Base-by-base conservation (phyloP, 2,329 filamentous ascomycete species). In the Exophiala xenobiotica region DNA sequence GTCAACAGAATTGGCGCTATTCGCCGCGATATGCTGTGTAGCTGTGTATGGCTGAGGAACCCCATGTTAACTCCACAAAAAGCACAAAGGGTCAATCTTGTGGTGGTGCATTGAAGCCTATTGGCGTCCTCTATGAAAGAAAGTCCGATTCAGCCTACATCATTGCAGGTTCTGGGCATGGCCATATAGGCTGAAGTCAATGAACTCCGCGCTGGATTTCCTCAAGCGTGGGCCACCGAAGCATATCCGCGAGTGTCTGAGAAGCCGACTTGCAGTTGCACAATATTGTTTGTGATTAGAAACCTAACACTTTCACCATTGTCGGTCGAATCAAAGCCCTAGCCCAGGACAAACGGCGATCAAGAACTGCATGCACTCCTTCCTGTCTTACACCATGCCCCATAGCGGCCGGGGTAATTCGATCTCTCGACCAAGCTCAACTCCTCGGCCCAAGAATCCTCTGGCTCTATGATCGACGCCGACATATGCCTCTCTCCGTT, bases 401-500 rank as follows among this genome's bases (percentile, higher is more conserved):
- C 63, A 67, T 19, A 67, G 44, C 12, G 65, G 64, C 37, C 64
- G 29, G 56, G 65, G 61, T 59, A 72, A 42, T 55, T 58, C 51
- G 46, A 61, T 50, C 49, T 62, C 58, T 38, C 58, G 51, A 23
- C 56, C 56, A 45, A 59, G 46, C 18, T 59, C 50, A 29, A 53
- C 49, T 24, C 43, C 64, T 49, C 31, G 61, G 61, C 48, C 59
- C 63, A 40, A 62, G 61, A 41, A 65, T 46, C 38, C 58, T 60
- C 4, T 67, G 64, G 42, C 78, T 64, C 80, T 82, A 31, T 41
- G 63, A 46, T 67, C 64, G 55, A 92, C 74, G 3, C 87, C 88
- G 18, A 96, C 85, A 63, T 95, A 96, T 6, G 93, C 90, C 56
- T 93, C 86, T 31, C 60, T 54, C 40, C 49, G 49, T 45, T 56